Conservation (phyloP, 2,329 filamentous ascomycete species). For the Ophiostoma sp. region DNA sequence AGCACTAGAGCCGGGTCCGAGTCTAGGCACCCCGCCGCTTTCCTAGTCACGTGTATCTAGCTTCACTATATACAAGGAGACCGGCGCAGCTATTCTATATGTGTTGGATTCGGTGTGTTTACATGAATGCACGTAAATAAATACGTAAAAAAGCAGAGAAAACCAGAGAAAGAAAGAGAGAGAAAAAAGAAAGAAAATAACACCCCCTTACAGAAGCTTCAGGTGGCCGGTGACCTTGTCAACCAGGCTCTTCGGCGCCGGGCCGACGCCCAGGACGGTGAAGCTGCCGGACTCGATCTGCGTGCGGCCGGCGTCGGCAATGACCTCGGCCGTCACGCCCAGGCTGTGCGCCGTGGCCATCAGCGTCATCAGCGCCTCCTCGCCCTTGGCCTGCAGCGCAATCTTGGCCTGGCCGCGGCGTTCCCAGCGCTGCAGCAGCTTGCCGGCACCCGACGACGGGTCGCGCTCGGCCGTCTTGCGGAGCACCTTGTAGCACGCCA, state of each 20-base stretch:
- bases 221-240: conserved; percentile 79
- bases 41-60: conserved; percentile 18
- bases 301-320: conserved; percentile 91
- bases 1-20: not conserved
- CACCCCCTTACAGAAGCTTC: conserved; percentile 61
- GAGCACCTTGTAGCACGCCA: conserved; percentile 92
- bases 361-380: conserved; percentile 70
- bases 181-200: not conserved
- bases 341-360: conserved; percentile 76
- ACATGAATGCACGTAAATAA: not conserved
- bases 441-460: conserved; percentile 50
- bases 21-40: not conserved
- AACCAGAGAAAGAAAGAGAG: not conserved
- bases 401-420: conserved; percentile 84
- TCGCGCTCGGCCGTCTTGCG: conserved; percentile 48
- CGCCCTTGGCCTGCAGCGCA: conserved; percentile 78
- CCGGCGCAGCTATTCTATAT: not conserved
- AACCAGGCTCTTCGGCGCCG: conserved; percentile 78
- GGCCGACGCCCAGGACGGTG: conserved; percentile 81
- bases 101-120: conserved; percentile 1
- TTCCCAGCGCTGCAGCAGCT: conserved; percentile 80
- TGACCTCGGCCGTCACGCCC: conserved; percentile 81
- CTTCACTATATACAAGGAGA: not conserved
- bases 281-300: conserved; percentile 92
- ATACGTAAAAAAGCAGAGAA: not conserved